phyloP scores from a whole-genome alignment of 2,329 filamentous ascomycete species.

The Aspergillus pseudonomiae region DNA sequence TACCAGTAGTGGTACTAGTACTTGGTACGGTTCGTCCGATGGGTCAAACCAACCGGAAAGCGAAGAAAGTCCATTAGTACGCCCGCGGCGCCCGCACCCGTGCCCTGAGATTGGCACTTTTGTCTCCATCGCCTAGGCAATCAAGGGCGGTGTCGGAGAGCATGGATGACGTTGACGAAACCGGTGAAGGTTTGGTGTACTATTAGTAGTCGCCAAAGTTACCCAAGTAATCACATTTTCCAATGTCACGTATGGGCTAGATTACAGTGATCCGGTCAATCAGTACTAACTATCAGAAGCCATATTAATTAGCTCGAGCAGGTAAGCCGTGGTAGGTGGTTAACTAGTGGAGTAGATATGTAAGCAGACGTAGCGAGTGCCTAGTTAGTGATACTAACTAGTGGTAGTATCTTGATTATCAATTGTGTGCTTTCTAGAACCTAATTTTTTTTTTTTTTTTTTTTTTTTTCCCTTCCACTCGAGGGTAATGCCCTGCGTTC shows the following conservation, averaged over 20 bases:
- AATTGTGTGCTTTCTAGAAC: constrained; percentile 17
- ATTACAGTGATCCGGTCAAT: not conserved
- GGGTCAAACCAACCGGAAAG: constrained; percentile 11
- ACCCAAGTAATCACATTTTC: not conserved
- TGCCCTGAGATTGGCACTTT: not conserved
- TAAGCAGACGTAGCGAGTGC: not conserved
- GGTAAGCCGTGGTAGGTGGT: not conserved
- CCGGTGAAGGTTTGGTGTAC: not conserved
- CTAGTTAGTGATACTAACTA: not conserved
- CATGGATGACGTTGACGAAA: constrained; percentile 6
- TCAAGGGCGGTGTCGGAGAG: constrained; percentile 12
- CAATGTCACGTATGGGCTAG: not conserved
- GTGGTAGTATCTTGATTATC: constrained; percentile 16
- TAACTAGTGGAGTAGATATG: not conserved
- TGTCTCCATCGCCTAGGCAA: not conserved
- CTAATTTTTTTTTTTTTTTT: not conserved
- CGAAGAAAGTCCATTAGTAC: constrained; percentile 13
- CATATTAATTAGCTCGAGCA: not conserved
- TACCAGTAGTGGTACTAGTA: not conserved
- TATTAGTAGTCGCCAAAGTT: not conserved
- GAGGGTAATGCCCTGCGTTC: not conserved
- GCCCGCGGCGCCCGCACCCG: not conserved
- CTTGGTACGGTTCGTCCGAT: not conserved
- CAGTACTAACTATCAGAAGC: not conserved
- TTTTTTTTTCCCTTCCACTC: not conserved